Evolutionary conservation across 192 early-diverging fungal genomes (phyloP), one percentile per base, ranked within the genome.

Genomic region (Podila epigama): DNA sequence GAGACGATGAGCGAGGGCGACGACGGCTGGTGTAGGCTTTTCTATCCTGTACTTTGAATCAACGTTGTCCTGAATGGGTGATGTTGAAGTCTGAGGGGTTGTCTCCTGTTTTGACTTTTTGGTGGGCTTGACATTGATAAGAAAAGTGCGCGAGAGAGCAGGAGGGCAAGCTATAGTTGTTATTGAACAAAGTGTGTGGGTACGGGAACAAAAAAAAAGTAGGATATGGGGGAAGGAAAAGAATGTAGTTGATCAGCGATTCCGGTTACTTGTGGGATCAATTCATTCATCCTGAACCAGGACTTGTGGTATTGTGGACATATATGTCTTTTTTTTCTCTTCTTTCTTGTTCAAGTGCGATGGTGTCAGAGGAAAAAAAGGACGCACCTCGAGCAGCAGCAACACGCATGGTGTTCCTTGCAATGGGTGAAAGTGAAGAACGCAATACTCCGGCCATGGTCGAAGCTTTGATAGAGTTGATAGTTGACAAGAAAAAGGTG

Each of bases 21-120:
- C 40, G 13, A 77, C 73, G 31, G 66, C 73, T 44, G 73, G 16
- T 48, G 73, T 4, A 29, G 59, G 57, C 27, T 9, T 52, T 39
- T 77, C 73, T 77, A 68, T 77, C 73, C 73, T 77, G 66, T 63
- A 64, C 62, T 68, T 68, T 60, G 66, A 68, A 34, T 58, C 25
- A 16, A 41, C 8, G 52, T 5, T 31, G 25, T 54, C 25, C 27
- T 59, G 37, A 29, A 8, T 22, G 20, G 72, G 33, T 59, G 48
- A 13, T 77, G 60, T 32, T 63, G 66, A 7, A 15, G 34, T 51
- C 20, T 11, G n/a, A n/a, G 20, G 2, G n/a, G 59, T 44, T 44
- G 59, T 11, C 39, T 34, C 36, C 40, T 31, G n/a, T 36, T 58
- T 54, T 64, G 62, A 53, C 57, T 63, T 68, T n/a, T 68, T 68